Evolutionary conservation across 192 early-diverging fungal genomes (phyloP).

Genomic region (Spizellomyces punctatus): DNA sequence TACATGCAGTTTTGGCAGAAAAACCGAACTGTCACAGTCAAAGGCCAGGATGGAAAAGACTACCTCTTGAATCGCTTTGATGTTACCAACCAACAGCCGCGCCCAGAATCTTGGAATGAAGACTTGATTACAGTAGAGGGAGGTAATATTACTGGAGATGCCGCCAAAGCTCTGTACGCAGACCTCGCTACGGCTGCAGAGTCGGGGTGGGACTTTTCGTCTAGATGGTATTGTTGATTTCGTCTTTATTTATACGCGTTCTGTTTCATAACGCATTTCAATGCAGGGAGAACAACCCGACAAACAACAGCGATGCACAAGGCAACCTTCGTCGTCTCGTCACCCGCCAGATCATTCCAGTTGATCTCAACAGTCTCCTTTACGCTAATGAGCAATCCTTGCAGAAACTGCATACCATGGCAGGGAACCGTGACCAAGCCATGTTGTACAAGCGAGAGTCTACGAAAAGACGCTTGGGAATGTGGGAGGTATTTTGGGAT

Average conservation of each 20-base stretch:
- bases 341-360: slow-evolving; percentile 62
- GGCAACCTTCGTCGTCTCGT: slow-evolving; percentile 54
- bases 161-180: slow-evolving; percentile 49
- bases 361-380: slow-evolving; percentile 73
- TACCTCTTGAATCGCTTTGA: slow-evolving; percentile 56
- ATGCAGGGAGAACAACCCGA: slow-evolving; percentile 7
- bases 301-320: slow-evolving; percentile 21
- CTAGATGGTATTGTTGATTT: slow-evolving; percentile 55
- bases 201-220: slow-evolving; percentile 73
- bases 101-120: slow-evolving; percentile 68
- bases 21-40: slow-evolving; percentile 52
- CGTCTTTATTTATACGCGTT: not conserved
- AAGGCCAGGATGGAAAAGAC: slow-evolving; percentile 17
- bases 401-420: slow-evolving; percentile 4
- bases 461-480: slow-evolving; percentile 41
- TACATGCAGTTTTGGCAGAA: slow-evolving; percentile 52
- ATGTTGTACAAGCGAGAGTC: slow-evolving; percentile 40
- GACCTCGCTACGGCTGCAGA: slow-evolving; percentile 72
- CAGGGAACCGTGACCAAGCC: slow-evolving; percentile 14
- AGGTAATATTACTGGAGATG: slow-evolving; percentile 28
- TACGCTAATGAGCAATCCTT: slow-evolving; percentile 58
- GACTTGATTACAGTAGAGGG: slow-evolving; percentile 59
- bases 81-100: slow-evolving; percentile 56
- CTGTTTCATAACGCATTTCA: slow-evolving; percentile 15
- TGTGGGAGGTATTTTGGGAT: slow-evolving; percentile 60